phyloP scores from a whole-genome alignment of 345 rosid species.

The Lumnitzera littorea region DNA sequence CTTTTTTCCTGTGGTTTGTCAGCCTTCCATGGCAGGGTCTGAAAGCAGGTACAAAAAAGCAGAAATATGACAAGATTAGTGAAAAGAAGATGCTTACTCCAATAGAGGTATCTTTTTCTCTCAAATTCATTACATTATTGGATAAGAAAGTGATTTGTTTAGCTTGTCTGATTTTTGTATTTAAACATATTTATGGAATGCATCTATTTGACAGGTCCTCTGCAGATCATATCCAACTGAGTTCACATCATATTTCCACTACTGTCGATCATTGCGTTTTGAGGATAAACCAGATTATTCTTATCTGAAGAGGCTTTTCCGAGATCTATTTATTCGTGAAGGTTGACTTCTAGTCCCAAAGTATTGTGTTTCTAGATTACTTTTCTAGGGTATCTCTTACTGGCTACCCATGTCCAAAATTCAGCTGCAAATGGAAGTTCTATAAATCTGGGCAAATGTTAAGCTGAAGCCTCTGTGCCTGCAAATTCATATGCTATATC shows the following conservation, averaged over 20 bases:
- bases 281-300: conserved; percentile 98
- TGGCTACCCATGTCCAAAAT: no score
- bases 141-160: neutral
- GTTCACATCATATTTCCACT: conserved; percentile 91
- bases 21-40: conserved; percentile 99
- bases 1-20: conserved; percentile 15
- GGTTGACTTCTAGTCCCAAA: conserved; percentile 25
- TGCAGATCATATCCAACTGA: conserved; percentile 85
- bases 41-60: conserved; percentile 95
- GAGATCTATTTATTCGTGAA: conserved; percentile 91
- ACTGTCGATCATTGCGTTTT: conserved; percentile 87
- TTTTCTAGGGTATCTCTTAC: no score
- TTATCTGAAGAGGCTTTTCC: conserved; percentile 85
- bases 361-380: neutral
- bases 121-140: neutral
- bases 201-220: conserved; percentile 42
- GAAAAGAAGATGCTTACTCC: conserved; percentile 94
- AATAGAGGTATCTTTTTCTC: conserved; percentile 52
- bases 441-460: no score
- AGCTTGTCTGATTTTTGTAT: no score
- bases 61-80: conserved; percentile 93
- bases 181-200: no score
- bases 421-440: no score
- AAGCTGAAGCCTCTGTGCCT: no score
- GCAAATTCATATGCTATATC: no score